These are phyloP conservation scores for Breviolum minutum DNA, from an alignment of 73 alveolate genomes.

Conservation along the genomic window DNA sequence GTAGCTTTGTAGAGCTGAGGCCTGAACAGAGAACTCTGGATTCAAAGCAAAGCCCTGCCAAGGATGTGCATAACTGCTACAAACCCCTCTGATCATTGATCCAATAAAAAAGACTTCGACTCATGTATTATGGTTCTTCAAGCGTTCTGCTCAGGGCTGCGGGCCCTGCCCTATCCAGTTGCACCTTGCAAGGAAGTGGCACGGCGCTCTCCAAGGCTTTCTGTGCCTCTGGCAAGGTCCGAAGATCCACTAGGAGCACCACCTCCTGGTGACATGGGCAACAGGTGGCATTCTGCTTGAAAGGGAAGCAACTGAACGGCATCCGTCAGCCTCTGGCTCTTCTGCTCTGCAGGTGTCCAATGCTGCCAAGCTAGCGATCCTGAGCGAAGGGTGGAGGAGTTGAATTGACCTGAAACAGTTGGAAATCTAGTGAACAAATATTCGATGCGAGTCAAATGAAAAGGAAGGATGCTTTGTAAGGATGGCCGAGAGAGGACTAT, in stretches of 20 bases:
- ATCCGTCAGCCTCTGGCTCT: slow-evolving; percentile 42
- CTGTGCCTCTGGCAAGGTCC: slow-evolving; percentile 52
- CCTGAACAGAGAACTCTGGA: not conserved
- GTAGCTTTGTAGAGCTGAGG: not conserved
- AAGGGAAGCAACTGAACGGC: too few relatives aligned
- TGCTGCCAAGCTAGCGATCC: slow-evolving; percentile 77
- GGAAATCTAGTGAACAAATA: not conserved
- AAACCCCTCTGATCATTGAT: too few relatives aligned
- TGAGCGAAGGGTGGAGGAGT: not conserved
- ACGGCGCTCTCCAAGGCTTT: slow-evolving; percentile 49
- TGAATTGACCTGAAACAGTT: not conserved
- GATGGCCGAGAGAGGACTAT: too few relatives aligned
- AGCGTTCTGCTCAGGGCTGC: not conserved
- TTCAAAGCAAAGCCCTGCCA: slow-evolving; percentile 27
- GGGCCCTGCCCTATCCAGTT: not conserved
- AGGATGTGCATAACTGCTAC: not conserved
- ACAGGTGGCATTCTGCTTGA: not conserved
- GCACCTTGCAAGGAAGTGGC: slow-evolving; percentile 80
- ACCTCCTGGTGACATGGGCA: slow-evolving; percentile 23
- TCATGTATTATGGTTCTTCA: too few relatives aligned
- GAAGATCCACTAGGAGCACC: slow-evolving; percentile 73
- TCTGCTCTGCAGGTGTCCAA: slow-evolving; percentile 52
- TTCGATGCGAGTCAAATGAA: not conserved
- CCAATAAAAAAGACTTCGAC: not conserved
- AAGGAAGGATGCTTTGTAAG: too few relatives aligned